Evolutionary conservation across 345 rosid species (phyloP).

Genomic region (Brassica rapa): DNA sequence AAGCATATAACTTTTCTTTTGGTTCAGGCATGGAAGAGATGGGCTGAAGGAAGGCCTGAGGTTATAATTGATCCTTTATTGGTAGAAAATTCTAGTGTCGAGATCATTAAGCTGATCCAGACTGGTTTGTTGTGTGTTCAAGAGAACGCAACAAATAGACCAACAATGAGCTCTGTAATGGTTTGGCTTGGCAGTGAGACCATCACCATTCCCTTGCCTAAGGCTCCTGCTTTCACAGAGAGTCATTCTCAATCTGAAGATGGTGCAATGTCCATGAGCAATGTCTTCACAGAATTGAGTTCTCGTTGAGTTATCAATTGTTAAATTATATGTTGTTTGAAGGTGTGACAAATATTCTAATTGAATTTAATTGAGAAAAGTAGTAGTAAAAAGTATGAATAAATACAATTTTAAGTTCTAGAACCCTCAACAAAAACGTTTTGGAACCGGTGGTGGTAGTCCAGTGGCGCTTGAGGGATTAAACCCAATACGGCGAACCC

Average conservation of each 20-base stretch:
- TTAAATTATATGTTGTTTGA: not conserved
- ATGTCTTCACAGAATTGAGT: not conserved
- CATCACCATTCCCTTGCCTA: not conserved
- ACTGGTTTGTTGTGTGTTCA: slow-evolving; percentile 1
- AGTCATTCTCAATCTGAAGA: not conserved
- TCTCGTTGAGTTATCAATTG: not conserved
- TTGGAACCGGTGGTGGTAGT: too few relatives aligned
- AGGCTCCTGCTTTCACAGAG: not conserved
- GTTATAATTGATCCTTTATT: not conserved
- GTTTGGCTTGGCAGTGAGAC: slow-evolving; percentile 1
- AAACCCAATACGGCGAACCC: too few relatives aligned
- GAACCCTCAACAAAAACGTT: not conserved
- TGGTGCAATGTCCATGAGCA: slow-evolving; percentile 1
- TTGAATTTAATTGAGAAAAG: not conserved
- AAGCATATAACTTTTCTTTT: not conserved
- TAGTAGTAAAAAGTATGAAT: not conserved
- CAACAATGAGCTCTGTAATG: not conserved
- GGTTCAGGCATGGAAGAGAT: slow-evolving; percentile 6
- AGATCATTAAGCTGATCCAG: slow-evolving; percentile 1
- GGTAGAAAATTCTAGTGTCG: not conserved
- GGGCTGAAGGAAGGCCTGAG: not conserved
- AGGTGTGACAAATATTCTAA: not conserved
- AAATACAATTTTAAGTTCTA: not conserved
- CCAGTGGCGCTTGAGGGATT: too few relatives aligned
- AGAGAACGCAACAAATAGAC: slow-evolving; percentile 17